phyloP scores from a whole-genome alignment of 176 grass and related monocot species.

The Metroxylon sagu region DNA sequence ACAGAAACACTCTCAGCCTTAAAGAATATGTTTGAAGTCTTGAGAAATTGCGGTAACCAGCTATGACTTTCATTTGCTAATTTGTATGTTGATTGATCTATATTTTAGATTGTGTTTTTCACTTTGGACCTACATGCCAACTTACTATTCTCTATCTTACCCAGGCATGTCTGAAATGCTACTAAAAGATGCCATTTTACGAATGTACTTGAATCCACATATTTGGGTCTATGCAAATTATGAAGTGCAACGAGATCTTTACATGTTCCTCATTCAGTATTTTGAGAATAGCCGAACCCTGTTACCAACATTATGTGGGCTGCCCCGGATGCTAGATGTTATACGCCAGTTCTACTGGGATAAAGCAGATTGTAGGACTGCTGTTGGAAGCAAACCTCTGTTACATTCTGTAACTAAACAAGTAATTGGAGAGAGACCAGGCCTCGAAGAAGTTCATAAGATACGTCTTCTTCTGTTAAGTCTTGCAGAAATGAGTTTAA shows the following conservation, averaged over 20 bases:
- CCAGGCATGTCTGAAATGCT: conserved; percentile 79
- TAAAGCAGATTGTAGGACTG: conserved; percentile 44
- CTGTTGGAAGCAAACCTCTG: conserved; percentile 53
- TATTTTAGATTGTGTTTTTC: no score
- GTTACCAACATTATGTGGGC: conserved; percentile 60
- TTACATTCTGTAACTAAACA: conserved; percentile 57
- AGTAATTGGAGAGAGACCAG: conserved; percentile 58
- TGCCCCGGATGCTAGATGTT: conserved; percentile 74
- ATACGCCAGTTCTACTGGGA: conserved; percentile 72
- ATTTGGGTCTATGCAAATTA: conserved; percentile 77
- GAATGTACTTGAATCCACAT: conserved; percentile 89
- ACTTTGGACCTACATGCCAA: neutral
- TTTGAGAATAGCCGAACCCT: conserved; percentile 63
- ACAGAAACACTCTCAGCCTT: conserved; percentile 65
- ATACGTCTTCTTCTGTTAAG: conserved; percentile 85
- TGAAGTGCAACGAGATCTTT: conserved; percentile 84
- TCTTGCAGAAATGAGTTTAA: conserved; percentile 88
- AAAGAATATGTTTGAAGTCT: conserved; percentile 79
- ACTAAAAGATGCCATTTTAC: conserved; percentile 74
- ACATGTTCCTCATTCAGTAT: conserved; percentile 83
- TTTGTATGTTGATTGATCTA: neutral
- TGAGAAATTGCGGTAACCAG: conserved; percentile 54
- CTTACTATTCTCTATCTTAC: conserved; percentile 19
- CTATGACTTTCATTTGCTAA: conserved; percentile 1
- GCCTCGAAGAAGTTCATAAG: conserved; percentile 70